phyloP scores from a whole-genome alignment of 139 green algal genomes.

The Pseudopediastrum boryanum region DNA sequence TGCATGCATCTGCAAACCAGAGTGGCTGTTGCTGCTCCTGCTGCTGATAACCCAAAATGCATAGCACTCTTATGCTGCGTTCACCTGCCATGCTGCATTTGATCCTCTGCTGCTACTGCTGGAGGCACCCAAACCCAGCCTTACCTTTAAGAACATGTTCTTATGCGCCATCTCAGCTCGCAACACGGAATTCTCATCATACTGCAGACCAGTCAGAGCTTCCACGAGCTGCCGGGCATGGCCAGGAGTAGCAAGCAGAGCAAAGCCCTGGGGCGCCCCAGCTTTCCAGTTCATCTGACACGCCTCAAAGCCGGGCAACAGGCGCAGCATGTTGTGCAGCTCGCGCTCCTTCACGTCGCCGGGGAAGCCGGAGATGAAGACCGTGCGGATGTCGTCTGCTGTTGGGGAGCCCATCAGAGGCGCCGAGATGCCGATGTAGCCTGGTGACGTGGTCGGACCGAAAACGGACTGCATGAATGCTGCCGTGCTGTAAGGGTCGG shows the following conservation, averaged over 20 bases:
- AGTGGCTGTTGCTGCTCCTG: too few relatives aligned
- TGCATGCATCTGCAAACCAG: too few relatives aligned
- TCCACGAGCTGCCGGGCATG: constrained; percentile 62
- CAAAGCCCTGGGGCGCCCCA: constrained; percentile 73
- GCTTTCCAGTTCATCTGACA: constrained; percentile 76
- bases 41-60: too few relatives aligned
- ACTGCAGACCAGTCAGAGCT: constrained; percentile 64
- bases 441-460: too few relatives aligned
- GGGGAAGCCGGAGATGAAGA: constrained; percentile 92
- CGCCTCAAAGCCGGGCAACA: constrained; percentile 89
- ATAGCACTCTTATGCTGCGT: too few relatives aligned
- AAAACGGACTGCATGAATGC: too few relatives aligned
- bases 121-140: too few relatives aligned
- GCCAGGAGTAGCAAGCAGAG: constrained; percentile 63
- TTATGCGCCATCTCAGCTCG: constrained; percentile 91
- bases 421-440: too few relatives aligned
- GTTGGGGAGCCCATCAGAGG: too few relatives aligned
- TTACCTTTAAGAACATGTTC: constrained; percentile 78
- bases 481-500: too few relatives aligned
- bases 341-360: constrained; percentile 89
- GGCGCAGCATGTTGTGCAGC: constrained; percentile 92
- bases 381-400: constrained; percentile 80
- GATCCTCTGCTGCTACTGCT: too few relatives aligned
- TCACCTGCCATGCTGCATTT: too few relatives aligned
- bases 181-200: constrained; percentile 71